Evolutionary conservation across 2,329 filamentous ascomycete species (phyloP).

Genomic region (Colletotrichum liaoningense): DNA sequence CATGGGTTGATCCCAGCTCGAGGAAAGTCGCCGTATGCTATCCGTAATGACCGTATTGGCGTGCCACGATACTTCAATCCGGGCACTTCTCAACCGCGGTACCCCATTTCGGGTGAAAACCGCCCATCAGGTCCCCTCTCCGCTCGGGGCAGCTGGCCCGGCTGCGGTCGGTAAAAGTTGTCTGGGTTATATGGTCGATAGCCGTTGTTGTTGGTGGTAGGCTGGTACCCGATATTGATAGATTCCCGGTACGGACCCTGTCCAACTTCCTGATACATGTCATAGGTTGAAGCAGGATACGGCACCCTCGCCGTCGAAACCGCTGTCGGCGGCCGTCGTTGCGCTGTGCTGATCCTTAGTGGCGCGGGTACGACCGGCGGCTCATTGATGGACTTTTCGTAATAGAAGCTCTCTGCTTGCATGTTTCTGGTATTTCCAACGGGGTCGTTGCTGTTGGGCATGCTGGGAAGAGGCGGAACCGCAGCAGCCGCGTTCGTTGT

Average conservation of each 20-base stretch:
- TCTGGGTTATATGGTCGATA: slow-evolving; percentile 22
- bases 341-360: not conserved
- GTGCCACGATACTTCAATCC: not conserved
- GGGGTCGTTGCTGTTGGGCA: not conserved
- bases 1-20: not conserved
- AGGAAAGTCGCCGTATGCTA: not conserved
- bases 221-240: slow-evolving; percentile 28
- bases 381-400: slow-evolving; percentile 25
- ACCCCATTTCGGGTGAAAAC: not conserved
- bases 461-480: not conserved
- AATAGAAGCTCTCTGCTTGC: slow-evolving; percentile 23
- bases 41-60: not conserved
- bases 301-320: not conserved
- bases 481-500: too few species aligned
- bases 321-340: not conserved
- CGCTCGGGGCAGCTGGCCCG: slow-evolving; percentile 27
- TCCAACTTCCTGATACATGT: slow-evolving; percentile 22
- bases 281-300: slow-evolving; percentile 24
- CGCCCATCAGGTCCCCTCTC: slow-evolving; percentile 31
- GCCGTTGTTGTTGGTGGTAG: slow-evolving; percentile 24
- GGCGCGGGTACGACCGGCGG: slow-evolving; percentile 7
- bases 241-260: slow-evolving; percentile 29
- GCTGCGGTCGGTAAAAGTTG: slow-evolving; percentile 6
- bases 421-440: not conserved
- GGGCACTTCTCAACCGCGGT: not conserved